A percentile compares a stretch with the other conserved stretches of the same genome.
These are phyloP conservation scores for Penicillium janthinellum DNA, from an alignment of 2,329 filamentous ascomycete genomes.

Conservation along the genomic window DNA sequence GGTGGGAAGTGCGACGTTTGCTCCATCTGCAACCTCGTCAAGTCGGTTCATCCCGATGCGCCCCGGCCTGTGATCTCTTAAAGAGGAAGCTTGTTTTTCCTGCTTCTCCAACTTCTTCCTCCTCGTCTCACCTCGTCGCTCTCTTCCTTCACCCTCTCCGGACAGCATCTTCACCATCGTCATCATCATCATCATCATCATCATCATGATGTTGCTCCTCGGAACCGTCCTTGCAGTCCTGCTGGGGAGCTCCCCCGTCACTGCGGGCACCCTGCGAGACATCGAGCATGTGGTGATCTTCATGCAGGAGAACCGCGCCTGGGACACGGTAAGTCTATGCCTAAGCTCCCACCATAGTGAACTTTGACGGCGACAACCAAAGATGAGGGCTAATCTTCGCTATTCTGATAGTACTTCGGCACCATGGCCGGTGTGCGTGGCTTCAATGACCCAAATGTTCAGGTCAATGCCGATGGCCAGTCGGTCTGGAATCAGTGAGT, in stretches of 20 bases:
- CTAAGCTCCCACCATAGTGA: neutral
- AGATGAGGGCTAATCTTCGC: neutral
- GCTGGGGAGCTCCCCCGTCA: constrained; percentile 22
- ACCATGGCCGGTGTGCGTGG: constrained; percentile 59
- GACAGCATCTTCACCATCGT: neutral
- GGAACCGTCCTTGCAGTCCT: constrained; percentile 20
- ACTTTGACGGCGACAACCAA: neutral
- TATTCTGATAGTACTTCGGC: constrained; percentile 53
- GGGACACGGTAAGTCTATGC: constrained; percentile 35
- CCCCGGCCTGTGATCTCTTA: neutral
- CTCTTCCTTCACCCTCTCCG: neutral
- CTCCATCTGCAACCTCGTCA: neutral
- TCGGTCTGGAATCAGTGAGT: constrained; percentile 54
- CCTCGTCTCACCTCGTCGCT: neutral
- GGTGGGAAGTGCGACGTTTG: neutral
- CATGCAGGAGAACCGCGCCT: constrained; percentile 56
- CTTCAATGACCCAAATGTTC: constrained; percentile 59
- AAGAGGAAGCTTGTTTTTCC: neutral
- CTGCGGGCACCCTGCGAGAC: constrained; percentile 49
- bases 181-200: constrained; percentile 12
- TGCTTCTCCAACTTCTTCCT: neutral
- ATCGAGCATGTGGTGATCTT: constrained; percentile 61
- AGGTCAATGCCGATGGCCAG: constrained; percentile 49
- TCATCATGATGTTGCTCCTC: constrained; percentile 17
- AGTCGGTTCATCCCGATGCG: neutral